These are phyloP conservation scores for Helianthus tuberosus DNA, from an alignment of 129 eudicot species.

Conservation along the genomic window DNA sequence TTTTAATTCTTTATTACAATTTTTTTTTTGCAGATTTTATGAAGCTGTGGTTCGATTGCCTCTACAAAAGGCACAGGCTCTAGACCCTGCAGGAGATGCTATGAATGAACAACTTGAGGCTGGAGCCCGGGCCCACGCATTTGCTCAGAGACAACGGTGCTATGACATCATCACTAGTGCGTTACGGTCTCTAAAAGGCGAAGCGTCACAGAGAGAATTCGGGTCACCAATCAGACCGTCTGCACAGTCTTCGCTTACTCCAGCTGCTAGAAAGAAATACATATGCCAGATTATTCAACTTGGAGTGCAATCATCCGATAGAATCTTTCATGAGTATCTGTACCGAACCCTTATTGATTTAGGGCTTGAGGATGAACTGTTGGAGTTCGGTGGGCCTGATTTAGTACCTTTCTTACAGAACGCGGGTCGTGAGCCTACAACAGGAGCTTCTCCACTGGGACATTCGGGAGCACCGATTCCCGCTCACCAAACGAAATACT, in stretches of 20 bases:
- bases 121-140: constrained; percentile 66
- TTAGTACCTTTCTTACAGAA: constrained; percentile 83
- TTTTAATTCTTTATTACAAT: neutral
- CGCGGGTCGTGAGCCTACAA: constrained; percentile 70
- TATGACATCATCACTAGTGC: constrained; percentile 81
- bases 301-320: constrained; percentile 94
- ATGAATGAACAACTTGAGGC: constrained; percentile 85
- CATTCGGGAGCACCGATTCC: constrained; percentile 54
- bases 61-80: constrained; percentile 87
- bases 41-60: constrained; percentile 97
- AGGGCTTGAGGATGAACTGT: constrained; percentile 89
- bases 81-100: constrained; percentile 96
- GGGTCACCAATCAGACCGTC: constrained; percentile 82
- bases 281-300: constrained; percentile 96
- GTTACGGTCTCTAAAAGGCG: constrained; percentile 82
- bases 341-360: constrained; percentile 73
- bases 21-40: constrained; percentile 62
- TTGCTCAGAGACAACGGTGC: constrained; percentile 88
- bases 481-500: constrained; percentile 72
- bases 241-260: constrained; percentile 72
- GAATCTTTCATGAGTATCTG: constrained; percentile 82
- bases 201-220: constrained; percentile 56
- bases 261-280: constrained; percentile 73
- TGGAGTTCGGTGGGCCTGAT: constrained; percentile 96
- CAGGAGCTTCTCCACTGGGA: constrained; percentile 48